A percentile compares a stretch with the other conserved stretches of the same genome.
These are phyloP conservation scores for Tuber borchii DNA, from an alignment of 495 filamentous ascomycete species.

Conservation along the genomic window DNA sequence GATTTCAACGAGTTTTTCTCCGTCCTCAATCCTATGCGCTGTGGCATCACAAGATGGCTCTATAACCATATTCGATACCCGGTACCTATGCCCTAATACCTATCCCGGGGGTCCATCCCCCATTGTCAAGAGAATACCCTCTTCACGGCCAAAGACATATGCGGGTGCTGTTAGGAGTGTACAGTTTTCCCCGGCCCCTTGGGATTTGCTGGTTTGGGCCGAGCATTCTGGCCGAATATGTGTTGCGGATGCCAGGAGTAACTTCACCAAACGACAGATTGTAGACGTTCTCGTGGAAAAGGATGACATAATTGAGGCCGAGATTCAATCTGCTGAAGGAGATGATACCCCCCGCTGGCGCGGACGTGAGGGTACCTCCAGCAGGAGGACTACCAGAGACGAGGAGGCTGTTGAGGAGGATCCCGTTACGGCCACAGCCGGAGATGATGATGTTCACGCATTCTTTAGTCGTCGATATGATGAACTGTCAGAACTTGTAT, in stretches of 20 bases:
- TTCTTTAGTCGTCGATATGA: slow-evolving; percentile 34
- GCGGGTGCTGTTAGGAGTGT: slow-evolving; percentile 82
- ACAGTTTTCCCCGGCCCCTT: slow-evolving; percentile 80
- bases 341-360: slow-evolving; percentile 33
- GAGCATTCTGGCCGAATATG: slow-evolving; percentile 81
- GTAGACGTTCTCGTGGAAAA: slow-evolving; percentile 39
- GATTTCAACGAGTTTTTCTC: slow-evolving; percentile 67
- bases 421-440: slow-evolving; percentile 18
- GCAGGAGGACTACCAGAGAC: slow-evolving; percentile 29
- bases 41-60: slow-evolving; percentile 67
- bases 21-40: slow-evolving; percentile 60
- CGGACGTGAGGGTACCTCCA: slow-evolving; percentile 23
- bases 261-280: slow-evolving; percentile 69
- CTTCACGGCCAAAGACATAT: slow-evolving; percentile 54
- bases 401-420: slow-evolving; percentile 32
- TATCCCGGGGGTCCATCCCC: slow-evolving; percentile 41
- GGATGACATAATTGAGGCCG: slow-evolving; percentile 34
- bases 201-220: slow-evolving; percentile 88
- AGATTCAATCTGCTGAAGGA: slow-evolving; percentile 29
- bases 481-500: slow-evolving; percentile 30
- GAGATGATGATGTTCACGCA: slow-evolving; percentile 29
- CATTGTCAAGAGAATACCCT: slow-evolving; percentile 49
- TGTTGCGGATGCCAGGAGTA: slow-evolving; percentile 72
- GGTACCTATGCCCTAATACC: slow-evolving; percentile 47
- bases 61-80: slow-evolving; percentile 61